These are phyloP conservation scores for Umbelopsis ramanniana DNA, from an alignment of 192 early-diverging fungal genomes.

Conservation along the genomic window DNA sequence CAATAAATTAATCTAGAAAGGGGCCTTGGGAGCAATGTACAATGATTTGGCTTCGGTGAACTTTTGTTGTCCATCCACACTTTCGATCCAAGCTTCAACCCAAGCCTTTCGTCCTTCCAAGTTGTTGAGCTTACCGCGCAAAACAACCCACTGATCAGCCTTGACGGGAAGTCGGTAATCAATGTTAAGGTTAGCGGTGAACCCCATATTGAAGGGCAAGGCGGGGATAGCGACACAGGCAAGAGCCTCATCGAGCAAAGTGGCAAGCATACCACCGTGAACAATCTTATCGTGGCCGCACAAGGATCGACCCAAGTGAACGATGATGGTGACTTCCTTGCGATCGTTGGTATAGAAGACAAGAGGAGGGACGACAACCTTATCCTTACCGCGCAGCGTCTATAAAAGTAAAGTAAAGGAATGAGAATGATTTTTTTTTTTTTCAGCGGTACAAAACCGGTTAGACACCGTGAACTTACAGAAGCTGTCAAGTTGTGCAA, in stretches of 20 bases:
- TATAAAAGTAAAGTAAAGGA: conserved; percentile 9
- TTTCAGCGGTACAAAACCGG: neutral
- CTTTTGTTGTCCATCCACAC: conserved; percentile 53
- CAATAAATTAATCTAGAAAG: conserved; percentile 13
- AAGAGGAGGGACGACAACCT: conserved; percentile 53
- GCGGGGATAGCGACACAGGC: conserved; percentile 56
- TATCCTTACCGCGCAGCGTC: conserved; percentile 57
- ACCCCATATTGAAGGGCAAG: conserved; percentile 69
- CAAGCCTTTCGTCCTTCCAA: conserved; percentile 74
- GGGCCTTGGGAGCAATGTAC: conserved; percentile 61
- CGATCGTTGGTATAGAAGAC: conserved; percentile 57
- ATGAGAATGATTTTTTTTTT: neutral
- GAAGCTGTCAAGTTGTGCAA: conserved; percentile 35
- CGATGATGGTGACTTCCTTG: conserved; percentile 49
- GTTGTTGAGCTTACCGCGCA: conserved; percentile 54
- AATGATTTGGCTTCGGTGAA: conserved; percentile 70
- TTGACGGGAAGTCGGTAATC: conserved; percentile 72
- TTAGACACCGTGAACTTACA: conserved; percentile 16
- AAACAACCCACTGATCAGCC: conserved; percentile 64
- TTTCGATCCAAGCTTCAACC: conserved; percentile 65
- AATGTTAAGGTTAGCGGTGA: conserved; percentile 79
- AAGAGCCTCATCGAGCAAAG: conserved; percentile 71
- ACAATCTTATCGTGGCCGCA: conserved; percentile 81
- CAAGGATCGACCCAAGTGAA: conserved; percentile 70
- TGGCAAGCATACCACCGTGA: conserved; percentile 79